These are phyloP conservation scores for Euphorbia peplus DNA, from an alignment of 345 rosid genomes.

Conservation along the genomic window DNA sequence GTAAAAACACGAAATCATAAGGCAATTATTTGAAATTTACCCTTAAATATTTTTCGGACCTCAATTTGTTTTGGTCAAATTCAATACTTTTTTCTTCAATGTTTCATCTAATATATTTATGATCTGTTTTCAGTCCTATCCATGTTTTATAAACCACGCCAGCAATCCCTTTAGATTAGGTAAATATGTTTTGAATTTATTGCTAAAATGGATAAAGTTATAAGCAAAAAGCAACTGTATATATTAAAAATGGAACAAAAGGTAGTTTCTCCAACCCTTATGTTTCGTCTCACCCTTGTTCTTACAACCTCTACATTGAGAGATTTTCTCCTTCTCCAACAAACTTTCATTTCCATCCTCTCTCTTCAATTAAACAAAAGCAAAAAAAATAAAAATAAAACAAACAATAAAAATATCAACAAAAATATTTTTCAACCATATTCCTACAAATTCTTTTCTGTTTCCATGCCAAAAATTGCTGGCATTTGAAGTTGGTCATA, in stretches of 20 bases:
- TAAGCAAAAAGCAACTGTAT: too few species aligned
- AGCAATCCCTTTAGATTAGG: too few species aligned
- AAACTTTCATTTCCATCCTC: background rate
- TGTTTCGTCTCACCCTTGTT: slow-evolving; percentile 6
- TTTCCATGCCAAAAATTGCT: background rate
- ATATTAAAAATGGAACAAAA: background rate
- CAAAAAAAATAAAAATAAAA: background rate
- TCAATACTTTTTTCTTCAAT: too few species aligned
- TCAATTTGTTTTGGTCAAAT: too few species aligned
- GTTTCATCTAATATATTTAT: too few species aligned
- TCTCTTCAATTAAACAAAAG: slow-evolving; percentile 2
- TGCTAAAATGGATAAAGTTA: background rate
- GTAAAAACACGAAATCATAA: too few species aligned
- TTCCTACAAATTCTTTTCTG: slow-evolving; percentile 4
- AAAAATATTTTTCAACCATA: background rate
- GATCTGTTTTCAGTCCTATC: too few species aligned
- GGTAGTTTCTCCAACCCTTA: background rate
- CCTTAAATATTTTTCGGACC: too few species aligned
- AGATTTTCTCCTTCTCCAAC: slow-evolving; percentile 18
- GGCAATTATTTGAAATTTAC: too few species aligned
- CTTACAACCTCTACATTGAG: slow-evolving; percentile 19
- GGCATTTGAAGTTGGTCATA: background rate
- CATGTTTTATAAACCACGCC: too few species aligned
- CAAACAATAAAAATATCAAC: background rate
- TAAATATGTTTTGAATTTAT: background rate